These are phyloP conservation scores for Aspergillus nidulans DNA, from an alignment of 495 filamentous ascomycete genomes.

Conservation along the genomic window DNA sequence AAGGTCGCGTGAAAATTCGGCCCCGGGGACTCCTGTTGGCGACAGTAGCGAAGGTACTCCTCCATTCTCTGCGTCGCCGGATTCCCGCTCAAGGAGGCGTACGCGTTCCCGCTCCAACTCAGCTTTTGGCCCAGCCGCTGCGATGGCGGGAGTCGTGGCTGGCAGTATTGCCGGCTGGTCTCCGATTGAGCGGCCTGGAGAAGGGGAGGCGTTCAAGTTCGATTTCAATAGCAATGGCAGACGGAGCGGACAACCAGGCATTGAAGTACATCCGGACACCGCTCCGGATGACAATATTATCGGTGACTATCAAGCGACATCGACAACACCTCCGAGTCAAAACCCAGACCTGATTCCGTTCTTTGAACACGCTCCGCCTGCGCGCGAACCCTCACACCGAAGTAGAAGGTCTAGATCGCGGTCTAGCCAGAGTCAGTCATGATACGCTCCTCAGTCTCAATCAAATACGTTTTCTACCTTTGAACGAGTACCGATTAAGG, in stretches of 20 bases:
- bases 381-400: slow-evolving; percentile 35
- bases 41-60: slow-evolving; percentile 46
- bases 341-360: slow-evolving; percentile 50
- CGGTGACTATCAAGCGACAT: slow-evolving; percentile 36
- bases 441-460: neutral
- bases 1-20: slow-evolving; percentile 66
- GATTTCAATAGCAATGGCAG: slow-evolving; percentile 37
- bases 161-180: slow-evolving; percentile 87
- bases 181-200: slow-evolving; percentile 62
- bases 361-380: slow-evolving; percentile 42
- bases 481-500: neutral
- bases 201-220: slow-evolving; percentile 50
- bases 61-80: slow-evolving; percentile 59
- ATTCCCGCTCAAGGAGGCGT: slow-evolving; percentile 65
- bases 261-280: slow-evolving; percentile 56
- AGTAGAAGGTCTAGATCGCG: slow-evolving; percentile 34
- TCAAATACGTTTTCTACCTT: neutral
- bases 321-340: slow-evolving; percentile 55
- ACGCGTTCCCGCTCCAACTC: slow-evolving; percentile 84
- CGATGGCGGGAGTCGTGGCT: slow-evolving; percentile 81
- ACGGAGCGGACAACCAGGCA: slow-evolving; percentile 46
- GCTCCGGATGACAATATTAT: slow-evolving; percentile 52
- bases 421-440: slow-evolving; percentile 26
- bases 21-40: slow-evolving; percentile 62
- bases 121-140: slow-evolving; percentile 74